Conservation (phyloP, 164 flowering plant genomes). For the Aristolochia contorta region DNA sequence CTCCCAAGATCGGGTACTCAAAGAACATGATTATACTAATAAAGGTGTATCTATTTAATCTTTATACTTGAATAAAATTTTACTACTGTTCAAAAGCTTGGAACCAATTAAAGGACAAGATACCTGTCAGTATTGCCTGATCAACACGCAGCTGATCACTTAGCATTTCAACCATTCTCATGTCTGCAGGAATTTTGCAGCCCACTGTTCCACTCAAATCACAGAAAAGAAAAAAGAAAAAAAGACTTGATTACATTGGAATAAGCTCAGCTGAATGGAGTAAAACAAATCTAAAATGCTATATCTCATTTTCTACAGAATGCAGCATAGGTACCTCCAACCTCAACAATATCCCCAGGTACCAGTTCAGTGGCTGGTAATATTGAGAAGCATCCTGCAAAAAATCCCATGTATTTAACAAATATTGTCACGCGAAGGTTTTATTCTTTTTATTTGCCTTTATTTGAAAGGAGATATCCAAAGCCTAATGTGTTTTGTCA, state of each 20-base stretch:
- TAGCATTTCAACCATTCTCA: conserved; percentile 94
- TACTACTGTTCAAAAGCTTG: no score
- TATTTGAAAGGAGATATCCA: no score
- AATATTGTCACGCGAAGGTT: no score
- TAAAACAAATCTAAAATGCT: no score
- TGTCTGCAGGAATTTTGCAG: conserved; percentile 94
- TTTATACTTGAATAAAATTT: no score
- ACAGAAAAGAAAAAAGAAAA: conserved; percentile 10
- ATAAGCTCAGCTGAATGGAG: background rate
- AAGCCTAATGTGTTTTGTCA: no score
- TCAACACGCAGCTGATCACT: conserved; percentile 84
- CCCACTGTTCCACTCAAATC: conserved; percentile 45
- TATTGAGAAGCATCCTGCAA: conserved; percentile 92
- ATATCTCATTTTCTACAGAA: no score
- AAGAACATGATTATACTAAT: no score
- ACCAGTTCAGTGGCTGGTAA: conserved; percentile 93
- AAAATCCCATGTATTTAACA: background rate
- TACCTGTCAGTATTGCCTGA: conserved; percentile 99
- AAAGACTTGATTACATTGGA: background rate
- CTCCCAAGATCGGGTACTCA: no score
- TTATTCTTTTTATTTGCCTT: no score
- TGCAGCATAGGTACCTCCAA: conserved; percentile 41
- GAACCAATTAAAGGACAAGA: background rate
- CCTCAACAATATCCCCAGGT: conserved; percentile 97
- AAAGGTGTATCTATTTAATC: no score